Percentiles rank a stretch among this genome's conserved stretches.
These are phyloP conservation scores for Cyclotella cryptica DNA, from an alignment of 108 stramenopile genomes.

Conservation along the genomic window DNA sequence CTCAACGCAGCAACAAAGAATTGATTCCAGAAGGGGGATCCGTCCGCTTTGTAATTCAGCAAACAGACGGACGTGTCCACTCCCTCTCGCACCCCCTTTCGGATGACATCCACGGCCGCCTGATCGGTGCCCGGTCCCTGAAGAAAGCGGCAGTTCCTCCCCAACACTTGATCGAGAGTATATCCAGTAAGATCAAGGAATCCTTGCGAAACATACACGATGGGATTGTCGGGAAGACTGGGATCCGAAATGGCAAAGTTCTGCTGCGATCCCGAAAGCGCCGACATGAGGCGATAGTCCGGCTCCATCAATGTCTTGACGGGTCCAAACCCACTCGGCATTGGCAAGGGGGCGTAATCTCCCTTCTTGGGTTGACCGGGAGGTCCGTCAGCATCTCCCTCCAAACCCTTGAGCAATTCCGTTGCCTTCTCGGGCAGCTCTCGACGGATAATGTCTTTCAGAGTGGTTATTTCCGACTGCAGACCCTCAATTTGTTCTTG, in stretches of 20 bases:
- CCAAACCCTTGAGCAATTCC: slow-evolving; percentile 60
- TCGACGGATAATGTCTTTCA: slow-evolving; percentile 68
- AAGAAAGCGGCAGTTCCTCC: slow-evolving; percentile 97
- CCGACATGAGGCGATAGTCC: slow-evolving; percentile 88
- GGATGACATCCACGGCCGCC: slow-evolving; percentile 84
- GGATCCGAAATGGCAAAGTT: slow-evolving; percentile 99
- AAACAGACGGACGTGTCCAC: slow-evolving; percentile 89
- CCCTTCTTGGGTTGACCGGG: slow-evolving; percentile 56
- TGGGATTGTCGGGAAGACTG: slow-evolving; percentile 96
- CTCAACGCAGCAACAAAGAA: slow-evolving; percentile 96
- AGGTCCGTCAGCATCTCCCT: slow-evolving; percentile 32
- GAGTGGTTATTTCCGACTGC: slow-evolving; percentile 79
- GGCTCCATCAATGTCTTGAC: slow-evolving; percentile 94
- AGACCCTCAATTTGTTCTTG: slow-evolving; percentile 94
- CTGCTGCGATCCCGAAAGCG: slow-evolving; percentile 90
- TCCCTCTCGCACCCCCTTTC: slow-evolving; percentile 85
- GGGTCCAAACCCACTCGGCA: slow-evolving; percentile 91
- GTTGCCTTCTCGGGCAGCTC: slow-evolving; percentile 71
- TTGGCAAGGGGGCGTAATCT: slow-evolving; percentile 83
- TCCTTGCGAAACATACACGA: slow-evolving; percentile 92
- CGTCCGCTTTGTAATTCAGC: slow-evolving; percentile 95
- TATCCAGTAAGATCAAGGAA: slow-evolving; percentile 97
- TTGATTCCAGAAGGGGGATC: slow-evolving; percentile 98
- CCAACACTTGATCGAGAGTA: slow-evolving; percentile 91
- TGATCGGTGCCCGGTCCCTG: slow-evolving; percentile 97